Evolutionary conservation across 164 flowering plant species (phyloP).

Genomic region (Tetrastigma voinierianum): DNA sequence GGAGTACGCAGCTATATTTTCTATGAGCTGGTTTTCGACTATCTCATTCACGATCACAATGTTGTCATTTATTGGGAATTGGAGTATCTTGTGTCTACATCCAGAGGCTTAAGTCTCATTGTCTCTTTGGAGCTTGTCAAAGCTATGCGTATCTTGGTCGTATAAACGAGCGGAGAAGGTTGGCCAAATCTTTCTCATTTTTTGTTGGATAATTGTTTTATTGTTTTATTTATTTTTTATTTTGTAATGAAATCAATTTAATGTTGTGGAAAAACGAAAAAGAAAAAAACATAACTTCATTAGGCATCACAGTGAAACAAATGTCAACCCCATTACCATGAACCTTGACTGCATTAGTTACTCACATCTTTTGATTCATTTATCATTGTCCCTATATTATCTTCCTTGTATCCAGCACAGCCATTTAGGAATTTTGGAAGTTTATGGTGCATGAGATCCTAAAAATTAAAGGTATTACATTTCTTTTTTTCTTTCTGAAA

Average conservation of each 20-base stretch:
- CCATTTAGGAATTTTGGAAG: neutral
- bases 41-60: constrained; percentile 26
- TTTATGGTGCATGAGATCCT: neutral
- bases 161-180: constrained; percentile 81
- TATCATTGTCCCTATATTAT: neutral
- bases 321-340: no score
- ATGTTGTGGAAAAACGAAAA: no score
- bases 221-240: no score
- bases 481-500: no score
- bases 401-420: neutral
- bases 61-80: constrained; percentile 77
- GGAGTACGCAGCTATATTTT: no score
- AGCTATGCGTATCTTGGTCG: constrained; percentile 72
- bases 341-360: no score
- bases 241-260: no score
- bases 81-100: constrained; percentile 67
- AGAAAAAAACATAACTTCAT: no score
- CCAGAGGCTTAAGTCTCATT: constrained; percentile 65
- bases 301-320: no score
- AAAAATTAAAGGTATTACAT: no score
- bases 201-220: neutral
- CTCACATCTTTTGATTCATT: neutral
- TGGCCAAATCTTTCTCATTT: constrained; percentile 8
- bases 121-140: constrained; percentile 82
- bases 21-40: neutral